phyloP scores from a whole-genome alignment of 257 asterid species.

The Solanum corneliomulleri region DNA sequence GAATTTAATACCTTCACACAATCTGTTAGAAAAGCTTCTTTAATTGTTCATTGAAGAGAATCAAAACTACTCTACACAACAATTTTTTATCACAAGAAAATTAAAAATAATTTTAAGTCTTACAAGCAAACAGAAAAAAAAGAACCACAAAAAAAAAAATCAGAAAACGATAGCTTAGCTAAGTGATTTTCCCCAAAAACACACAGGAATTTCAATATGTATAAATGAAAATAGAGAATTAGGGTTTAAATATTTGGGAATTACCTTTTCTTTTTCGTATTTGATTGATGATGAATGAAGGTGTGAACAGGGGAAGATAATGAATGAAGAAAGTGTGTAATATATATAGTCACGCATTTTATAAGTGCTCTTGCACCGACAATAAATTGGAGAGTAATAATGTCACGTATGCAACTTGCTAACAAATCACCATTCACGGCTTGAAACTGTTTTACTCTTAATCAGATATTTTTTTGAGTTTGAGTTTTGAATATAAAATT shows the following conservation, averaged over 20 bases:
- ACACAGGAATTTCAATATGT: neutral
- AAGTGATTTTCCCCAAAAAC: neutral
- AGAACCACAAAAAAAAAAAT: neutral
- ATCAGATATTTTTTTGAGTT: rapidly evolving
- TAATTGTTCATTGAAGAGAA: neutral
- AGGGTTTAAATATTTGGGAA: neutral
- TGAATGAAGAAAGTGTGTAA: neutral
- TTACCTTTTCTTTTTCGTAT: neutral
- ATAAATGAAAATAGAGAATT: neutral
- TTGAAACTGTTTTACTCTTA: too few species aligned
- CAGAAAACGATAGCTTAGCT: neutral
- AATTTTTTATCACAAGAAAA: neutral
- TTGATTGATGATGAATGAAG: neutral
- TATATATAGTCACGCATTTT: neutral
- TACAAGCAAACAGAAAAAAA: neutral
- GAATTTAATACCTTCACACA: neutral
- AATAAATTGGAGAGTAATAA: neutral
- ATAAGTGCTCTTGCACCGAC: neutral
- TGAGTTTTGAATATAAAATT: rapidly evolving
- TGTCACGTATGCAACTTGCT: neutral
- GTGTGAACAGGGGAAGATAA: neutral
- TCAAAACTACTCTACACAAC: neutral
- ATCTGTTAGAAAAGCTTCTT: neutral
- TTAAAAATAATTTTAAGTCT: neutral
- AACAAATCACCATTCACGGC: neutral